phyloP scores from a whole-genome alignment of 2,329 filamentous ascomycete species.

The Pseudogymnoascus sp. region DNA sequence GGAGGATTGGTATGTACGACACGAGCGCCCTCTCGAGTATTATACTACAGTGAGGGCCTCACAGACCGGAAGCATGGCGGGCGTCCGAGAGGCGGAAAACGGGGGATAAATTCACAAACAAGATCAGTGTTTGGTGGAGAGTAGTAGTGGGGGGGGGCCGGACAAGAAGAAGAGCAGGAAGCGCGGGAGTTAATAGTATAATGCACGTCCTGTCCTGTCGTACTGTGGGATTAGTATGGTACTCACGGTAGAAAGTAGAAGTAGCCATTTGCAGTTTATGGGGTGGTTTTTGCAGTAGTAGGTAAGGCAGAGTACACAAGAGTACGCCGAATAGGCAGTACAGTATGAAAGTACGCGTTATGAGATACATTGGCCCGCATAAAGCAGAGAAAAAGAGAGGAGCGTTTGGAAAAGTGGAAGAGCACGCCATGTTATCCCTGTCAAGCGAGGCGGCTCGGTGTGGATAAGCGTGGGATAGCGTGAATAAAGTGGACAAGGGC shows the following conservation, averaged over 20 bases:
- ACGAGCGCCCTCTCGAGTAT: neutral
- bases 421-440: constrained; percentile 7
- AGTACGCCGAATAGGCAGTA: no score
- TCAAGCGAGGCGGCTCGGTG: constrained; percentile 4
- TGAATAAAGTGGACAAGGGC: neutral
- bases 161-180: neutral
- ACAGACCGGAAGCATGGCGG: neutral
- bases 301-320: neutral
- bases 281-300: neutral
- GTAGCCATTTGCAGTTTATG: no score
- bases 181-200: neutral
- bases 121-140: constrained; percentile 2
- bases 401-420: neutral
- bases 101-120: neutral
- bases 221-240: no score
- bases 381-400: neutral
- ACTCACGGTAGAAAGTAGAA: no score
- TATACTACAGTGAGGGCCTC: neutral
- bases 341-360: constrained; percentile 1
- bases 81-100: neutral
- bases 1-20: neutral
- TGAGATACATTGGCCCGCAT: neutral
- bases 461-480: neutral
- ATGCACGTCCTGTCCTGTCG: neutral
- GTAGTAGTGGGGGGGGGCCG: neutral